These are phyloP conservation scores for Colletotrichum sp. DNA, from an alignment of 2,329 filamentous ascomycete species.

Conservation along the genomic window DNA sequence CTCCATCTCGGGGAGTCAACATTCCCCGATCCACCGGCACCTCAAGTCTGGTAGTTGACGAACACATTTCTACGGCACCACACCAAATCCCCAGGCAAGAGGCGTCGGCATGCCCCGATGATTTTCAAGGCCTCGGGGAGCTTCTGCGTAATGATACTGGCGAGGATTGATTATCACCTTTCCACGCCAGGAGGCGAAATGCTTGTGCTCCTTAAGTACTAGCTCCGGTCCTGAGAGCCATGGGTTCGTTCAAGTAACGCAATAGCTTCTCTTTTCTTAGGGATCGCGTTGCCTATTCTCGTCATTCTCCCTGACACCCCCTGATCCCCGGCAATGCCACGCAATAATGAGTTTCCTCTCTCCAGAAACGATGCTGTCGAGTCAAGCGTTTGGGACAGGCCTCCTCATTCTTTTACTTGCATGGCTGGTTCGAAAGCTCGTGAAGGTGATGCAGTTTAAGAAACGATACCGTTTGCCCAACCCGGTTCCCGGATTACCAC, in stretches of 20 bases:
- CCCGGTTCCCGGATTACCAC: background rate
- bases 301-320: background rate
- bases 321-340: rapidly evolving
- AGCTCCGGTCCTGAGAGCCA: background rate
- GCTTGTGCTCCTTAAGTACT: background rate
- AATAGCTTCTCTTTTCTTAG: background rate
- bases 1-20: background rate
- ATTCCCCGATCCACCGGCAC: background rate
- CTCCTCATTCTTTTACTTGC: background rate
- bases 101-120: background rate
- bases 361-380: background rate
- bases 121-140: background rate
- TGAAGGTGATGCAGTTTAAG: background rate
- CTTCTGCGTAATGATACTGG: background rate
- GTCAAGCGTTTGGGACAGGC: background rate
- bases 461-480: background rate
- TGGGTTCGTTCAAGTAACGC: background rate
- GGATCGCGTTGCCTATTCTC: rapidly evolving
- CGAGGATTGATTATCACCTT: background rate
- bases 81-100: background rate
- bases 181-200: background rate
- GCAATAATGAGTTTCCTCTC: background rate
- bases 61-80: background rate
- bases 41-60: background rate
- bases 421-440: background rate